These are phyloP conservation scores for Furcasterigmium sp. DNA, from an alignment of 2,329 filamentous ascomycete species.

Conservation along the genomic window DNA sequence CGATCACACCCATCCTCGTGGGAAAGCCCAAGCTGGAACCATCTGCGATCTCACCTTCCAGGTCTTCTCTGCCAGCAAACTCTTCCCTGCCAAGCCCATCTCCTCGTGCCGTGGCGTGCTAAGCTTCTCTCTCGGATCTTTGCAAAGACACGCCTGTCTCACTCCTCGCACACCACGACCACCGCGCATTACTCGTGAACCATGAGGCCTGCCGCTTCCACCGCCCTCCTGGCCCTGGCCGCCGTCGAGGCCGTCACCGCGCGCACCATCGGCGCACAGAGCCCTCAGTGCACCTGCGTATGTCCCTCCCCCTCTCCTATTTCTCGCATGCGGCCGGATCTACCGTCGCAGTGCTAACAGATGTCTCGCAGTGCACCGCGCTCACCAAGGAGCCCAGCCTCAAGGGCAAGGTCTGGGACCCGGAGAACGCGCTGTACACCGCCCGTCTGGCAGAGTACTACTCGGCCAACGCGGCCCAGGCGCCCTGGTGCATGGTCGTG, in stretches of 20 bases:
- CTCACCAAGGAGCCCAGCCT: slow-evolving; percentile 14
- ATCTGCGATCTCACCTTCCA: neutral
- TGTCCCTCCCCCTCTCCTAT: neutral
- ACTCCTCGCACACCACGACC: neutral
- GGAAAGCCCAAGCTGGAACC: neutral
- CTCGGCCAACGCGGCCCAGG: slow-evolving; percentile 7
- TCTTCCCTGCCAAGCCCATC: neutral
- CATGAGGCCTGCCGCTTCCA: slow-evolving; percentile 4
- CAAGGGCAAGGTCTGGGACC: slow-evolving; percentile 8
- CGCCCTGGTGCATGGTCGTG: slow-evolving; percentile 7
- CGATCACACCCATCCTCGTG: neutral
- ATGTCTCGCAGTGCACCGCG: slow-evolving; percentile 14
- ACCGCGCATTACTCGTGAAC: neutral
- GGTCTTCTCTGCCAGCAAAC: neutral
- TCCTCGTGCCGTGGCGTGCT: neutral
- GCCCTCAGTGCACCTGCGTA: slow-evolving; percentile 4
- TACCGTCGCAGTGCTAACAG: no score
- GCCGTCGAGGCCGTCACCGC: neutral
- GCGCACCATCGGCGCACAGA: neutral
- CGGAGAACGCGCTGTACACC: slow-evolving; percentile 3
- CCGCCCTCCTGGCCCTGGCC: slow-evolving; percentile 4
- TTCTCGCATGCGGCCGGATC: neutral
- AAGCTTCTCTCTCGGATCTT: no score
- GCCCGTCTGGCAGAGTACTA: slow-evolving; percentile 6
- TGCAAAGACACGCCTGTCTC: neutral